Percentiles rank a stretch among this genome's conserved stretches.
phyloP scores from a whole-genome alignment of 805 yeast genomes.

The Myxozyma kluyveri region DNA sequence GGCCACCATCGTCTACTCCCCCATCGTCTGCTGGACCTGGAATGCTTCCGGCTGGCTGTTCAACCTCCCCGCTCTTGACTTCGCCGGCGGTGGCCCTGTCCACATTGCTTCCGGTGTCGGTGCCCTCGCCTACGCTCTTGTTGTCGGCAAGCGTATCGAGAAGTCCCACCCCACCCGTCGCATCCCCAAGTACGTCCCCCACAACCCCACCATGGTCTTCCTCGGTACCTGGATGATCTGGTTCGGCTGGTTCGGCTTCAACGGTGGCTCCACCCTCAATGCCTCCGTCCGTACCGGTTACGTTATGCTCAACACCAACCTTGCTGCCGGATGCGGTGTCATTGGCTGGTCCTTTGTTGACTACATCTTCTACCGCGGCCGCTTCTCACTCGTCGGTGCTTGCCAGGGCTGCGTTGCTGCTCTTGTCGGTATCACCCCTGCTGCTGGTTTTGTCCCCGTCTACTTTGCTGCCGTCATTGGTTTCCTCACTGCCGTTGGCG shows the following conservation, averaged over 20 bases:
- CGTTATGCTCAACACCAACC: slow-evolving; percentile 87
- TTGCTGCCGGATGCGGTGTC: slow-evolving; percentile 93
- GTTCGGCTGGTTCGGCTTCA: slow-evolving; percentile 99
- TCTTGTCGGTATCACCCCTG: slow-evolving; percentile 92
- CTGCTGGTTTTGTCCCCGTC: slow-evolving; percentile 93
- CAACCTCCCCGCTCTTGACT: slow-evolving; percentile 81
- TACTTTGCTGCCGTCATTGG: slow-evolving; percentile 87
- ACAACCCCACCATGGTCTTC: slow-evolving; percentile 84
- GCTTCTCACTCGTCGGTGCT: slow-evolving; percentile 87
- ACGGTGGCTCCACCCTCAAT: slow-evolving; percentile 97
- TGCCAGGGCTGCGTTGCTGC: slow-evolving; percentile 95
- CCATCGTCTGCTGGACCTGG: slow-evolving; percentile 98
- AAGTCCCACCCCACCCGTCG: slow-evolving; percentile 6
- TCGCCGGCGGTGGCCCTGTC: slow-evolving; percentile 99
- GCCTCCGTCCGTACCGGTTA: slow-evolving; percentile 91
- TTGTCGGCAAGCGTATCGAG: slow-evolving; percentile 85
- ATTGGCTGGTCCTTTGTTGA: slow-evolving; percentile 93
- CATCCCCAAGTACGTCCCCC: slow-evolving; percentile 50
- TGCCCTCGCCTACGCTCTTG: slow-evolving; percentile 88
- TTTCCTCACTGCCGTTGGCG: slow-evolving; percentile 43
- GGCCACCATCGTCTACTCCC: slow-evolving; percentile 94
- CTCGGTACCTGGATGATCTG: slow-evolving; percentile 91
- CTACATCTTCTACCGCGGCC: slow-evolving; percentile 55
- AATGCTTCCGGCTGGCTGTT: slow-evolving; percentile 88
- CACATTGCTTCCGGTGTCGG: slow-evolving; percentile 93